These are phyloP conservation scores for Aechmea fasciata DNA, from an alignment of 176 grass and related monocot genomes.

Conservation along the genomic window DNA sequence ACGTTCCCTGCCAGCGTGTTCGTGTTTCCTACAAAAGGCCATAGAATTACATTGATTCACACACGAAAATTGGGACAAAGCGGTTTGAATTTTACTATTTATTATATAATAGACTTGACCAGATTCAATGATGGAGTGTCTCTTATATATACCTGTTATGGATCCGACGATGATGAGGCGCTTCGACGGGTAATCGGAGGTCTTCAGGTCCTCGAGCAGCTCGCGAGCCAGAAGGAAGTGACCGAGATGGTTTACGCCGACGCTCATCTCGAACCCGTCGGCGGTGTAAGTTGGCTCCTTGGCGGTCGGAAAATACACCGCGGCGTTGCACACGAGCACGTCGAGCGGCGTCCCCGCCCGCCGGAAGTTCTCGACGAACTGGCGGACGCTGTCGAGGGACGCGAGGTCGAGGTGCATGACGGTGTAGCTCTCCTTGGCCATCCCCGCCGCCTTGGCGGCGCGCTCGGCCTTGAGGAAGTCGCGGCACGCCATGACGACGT, in stretches of 20 bases:
- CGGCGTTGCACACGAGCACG: conserved; percentile 94
- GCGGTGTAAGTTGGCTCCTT: conserved; percentile 87
- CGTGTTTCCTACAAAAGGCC: conserved; percentile 50
- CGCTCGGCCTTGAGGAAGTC: conserved; percentile 89
- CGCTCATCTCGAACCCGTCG: conserved; percentile 94
- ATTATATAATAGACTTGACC: too few relatives aligned
- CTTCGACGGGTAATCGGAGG: conserved; percentile 73
- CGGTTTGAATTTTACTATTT: too few relatives aligned
- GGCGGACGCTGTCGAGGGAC: conserved; percentile 79
- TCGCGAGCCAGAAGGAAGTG: conserved; percentile 84
- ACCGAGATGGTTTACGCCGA: conserved; percentile 94
- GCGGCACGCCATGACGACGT: conserved; percentile 96
- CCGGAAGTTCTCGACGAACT: conserved; percentile 58
- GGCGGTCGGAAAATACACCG: conserved; percentile 85
- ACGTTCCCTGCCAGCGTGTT: conserved; percentile 86
- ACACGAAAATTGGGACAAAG: too few relatives aligned
- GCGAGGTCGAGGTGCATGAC: conserved; percentile 92
- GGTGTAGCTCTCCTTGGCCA: conserved; percentile 68
- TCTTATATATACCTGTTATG: conserved; percentile 53
- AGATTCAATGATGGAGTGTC: too few relatives aligned
- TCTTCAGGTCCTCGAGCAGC: conserved; percentile 50
- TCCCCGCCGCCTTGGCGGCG: conserved; percentile 71
- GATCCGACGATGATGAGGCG: conserved; percentile 96
- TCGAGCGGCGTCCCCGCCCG: conserved; percentile 63
- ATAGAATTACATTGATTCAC: neutral